Evolutionary conservation across 306 rosid genomes (phyloP).

Genomic region (Prunus davidiana): DNA sequence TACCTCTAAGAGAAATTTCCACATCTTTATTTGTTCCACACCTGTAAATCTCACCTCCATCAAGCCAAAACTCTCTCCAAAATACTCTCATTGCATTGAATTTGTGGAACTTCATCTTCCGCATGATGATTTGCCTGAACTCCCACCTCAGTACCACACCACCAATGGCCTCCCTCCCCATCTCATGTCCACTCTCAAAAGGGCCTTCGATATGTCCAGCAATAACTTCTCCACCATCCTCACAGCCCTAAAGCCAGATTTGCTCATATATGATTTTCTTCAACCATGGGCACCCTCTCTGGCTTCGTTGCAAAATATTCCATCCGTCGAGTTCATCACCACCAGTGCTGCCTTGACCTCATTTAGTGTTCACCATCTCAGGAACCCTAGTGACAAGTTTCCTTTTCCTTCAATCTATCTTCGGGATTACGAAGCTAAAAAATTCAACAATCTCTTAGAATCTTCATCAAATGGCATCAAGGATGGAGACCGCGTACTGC

Average conservation of each 20-base stretch:
- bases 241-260: constrained; percentile 11
- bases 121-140: constrained; percentile 2
- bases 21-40: constrained; percentile 27
- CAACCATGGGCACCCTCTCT: constrained; percentile 31
- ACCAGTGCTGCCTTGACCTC: neutral
- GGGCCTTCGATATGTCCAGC: constrained; percentile 29
- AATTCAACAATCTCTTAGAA: neutral
- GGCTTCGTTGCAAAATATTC: constrained; percentile 22
- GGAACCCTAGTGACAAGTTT: neutral
- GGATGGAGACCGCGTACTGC: neutral
- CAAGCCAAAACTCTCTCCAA: constrained; percentile 2
- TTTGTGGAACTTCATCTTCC: constrained; percentile 31
- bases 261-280: constrained; percentile 31
- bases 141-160: neutral
- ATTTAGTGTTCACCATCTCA: neutral
- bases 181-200: constrained; percentile 22
- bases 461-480: neutral
- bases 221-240: constrained; percentile 14
- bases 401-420: constrained; percentile 2
- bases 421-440: neutral
- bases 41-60: constrained; percentile 19
- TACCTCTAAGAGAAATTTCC: neutral
- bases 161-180: neutral
- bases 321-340: constrained; percentile 13
- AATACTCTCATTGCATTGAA: neutral